phyloP scores from a whole-genome alignment of 805 yeast genomes.

The Pichia eremophila region DNA sequence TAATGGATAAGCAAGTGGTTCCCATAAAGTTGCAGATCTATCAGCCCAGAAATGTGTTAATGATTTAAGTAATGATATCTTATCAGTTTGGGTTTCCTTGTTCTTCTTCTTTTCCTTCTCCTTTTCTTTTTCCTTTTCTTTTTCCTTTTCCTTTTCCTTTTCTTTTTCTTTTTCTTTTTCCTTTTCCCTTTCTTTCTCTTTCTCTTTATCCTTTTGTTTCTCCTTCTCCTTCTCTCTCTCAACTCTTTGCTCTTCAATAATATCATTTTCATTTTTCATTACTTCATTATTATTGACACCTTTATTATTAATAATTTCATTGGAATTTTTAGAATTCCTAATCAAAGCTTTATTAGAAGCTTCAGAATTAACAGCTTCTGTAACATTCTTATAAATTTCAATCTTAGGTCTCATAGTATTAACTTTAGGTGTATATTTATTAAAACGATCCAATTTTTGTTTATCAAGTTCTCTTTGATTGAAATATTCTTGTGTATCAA shows the following conservation, averaged over 20 bases:
- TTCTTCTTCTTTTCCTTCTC: slow-evolving; percentile 1
- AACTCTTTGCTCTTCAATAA: not conserved
- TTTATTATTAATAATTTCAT: too few relatives aligned
- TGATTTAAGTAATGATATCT: slow-evolving; percentile 69
- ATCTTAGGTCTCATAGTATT: slow-evolving; percentile 78
- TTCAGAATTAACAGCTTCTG: slow-evolving; percentile 57
- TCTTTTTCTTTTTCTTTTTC: not conserved
- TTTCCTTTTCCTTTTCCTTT: slow-evolving; percentile 11
- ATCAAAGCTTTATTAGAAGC: not conserved
- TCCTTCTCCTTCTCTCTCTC: not conserved
- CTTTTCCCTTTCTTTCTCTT: not conserved
- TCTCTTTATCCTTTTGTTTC: slow-evolving; percentile 3
- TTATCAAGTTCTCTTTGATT: slow-evolving; percentile 75
- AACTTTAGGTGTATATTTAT: slow-evolving; percentile 64
- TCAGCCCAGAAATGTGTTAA: slow-evolving; percentile 95
- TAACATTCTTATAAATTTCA: slow-evolving; percentile 78
- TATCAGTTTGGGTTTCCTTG: slow-evolving; percentile 43
- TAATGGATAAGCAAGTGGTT: slow-evolving; percentile 79
- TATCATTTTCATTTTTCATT: not conserved
- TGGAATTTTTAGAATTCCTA: too few relatives aligned
- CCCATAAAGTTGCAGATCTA: slow-evolving; percentile 91
- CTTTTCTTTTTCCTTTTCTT: slow-evolving; percentile 1
- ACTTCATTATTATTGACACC: too few relatives aligned
- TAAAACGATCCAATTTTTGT: slow-evolving; percentile 41
- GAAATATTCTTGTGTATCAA: slow-evolving; percentile 79